Evolutionary conservation across 495 filamentous ascomycete genomes (phyloP).

Genomic region (Cercophora newfieldiana): DNA sequence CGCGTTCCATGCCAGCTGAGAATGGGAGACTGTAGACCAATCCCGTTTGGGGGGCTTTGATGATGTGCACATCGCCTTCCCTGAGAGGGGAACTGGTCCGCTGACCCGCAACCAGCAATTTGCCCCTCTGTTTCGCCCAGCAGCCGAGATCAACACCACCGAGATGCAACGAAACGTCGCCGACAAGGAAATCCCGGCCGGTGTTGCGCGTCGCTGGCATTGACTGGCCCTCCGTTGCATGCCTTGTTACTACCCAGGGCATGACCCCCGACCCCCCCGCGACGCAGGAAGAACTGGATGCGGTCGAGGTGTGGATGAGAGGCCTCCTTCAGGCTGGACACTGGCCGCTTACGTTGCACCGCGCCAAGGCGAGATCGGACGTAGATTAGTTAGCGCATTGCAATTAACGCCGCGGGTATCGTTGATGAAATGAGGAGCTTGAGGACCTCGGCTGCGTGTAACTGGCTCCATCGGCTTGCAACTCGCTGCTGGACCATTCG

Average conservation of each 20-base stretch:
- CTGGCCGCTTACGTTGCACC: background rate
- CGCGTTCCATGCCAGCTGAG: conserved; percentile 10
- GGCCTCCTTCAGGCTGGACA: background rate
- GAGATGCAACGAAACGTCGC: background rate
- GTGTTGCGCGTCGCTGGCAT: background rate
- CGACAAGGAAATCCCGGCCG: background rate
- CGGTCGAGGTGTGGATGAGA: background rate
- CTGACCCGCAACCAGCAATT: background rate
- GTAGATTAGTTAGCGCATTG: background rate
- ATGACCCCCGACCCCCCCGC: background rate
- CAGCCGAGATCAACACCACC: background rate
- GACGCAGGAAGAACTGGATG: background rate
- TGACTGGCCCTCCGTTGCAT: background rate
- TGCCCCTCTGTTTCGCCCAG: background rate
- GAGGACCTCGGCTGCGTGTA: background rate
- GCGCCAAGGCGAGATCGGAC: background rate
- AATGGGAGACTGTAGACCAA: background rate
- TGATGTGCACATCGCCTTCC: conserved; percentile 8
- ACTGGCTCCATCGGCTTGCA: background rate
- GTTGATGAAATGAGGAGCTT: background rate
- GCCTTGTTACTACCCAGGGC: background rate
- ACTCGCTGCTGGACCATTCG: background rate
- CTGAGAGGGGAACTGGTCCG: background rate
- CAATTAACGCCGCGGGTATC: background rate
- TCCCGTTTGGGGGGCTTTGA: background rate